phyloP scores from a whole-genome alignment of 2,329 filamentous ascomycete genomes.

The Beauveria sp. region DNA sequence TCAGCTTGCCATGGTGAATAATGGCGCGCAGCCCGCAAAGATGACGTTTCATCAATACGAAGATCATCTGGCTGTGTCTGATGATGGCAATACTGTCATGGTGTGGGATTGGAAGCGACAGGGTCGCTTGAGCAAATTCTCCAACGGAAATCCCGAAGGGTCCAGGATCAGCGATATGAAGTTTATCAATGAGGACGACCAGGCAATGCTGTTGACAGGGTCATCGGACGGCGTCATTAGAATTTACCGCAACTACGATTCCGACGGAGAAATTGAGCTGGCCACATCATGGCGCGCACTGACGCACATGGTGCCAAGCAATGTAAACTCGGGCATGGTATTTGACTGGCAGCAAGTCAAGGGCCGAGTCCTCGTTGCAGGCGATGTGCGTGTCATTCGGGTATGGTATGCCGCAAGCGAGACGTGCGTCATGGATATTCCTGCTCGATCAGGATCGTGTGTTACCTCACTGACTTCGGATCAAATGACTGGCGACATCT shows the following conservation, averaged over 20 bases:
- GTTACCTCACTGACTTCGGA: constrained; percentile 95
- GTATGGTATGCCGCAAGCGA: constrained; percentile 95
- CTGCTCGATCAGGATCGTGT: constrained; percentile 86
- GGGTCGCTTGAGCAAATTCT: constrained; percentile 72
- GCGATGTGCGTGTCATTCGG: constrained; percentile 88
- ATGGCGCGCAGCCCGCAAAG: constrained; percentile 79
- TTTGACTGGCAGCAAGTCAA: constrained; percentile 99
- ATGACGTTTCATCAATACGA: constrained; percentile 98
- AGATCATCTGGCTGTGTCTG: constrained; percentile 86
- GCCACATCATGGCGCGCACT: constrained; percentile 87
- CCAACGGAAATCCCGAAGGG: constrained; percentile 85
- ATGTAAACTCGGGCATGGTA: constrained; percentile 88
- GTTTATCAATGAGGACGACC: constrained; percentile 98
- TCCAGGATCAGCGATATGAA: constrained; percentile 91
- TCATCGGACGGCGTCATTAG: constrained; percentile 92
- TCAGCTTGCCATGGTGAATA: constrained; percentile 75
- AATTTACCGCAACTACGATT: constrained; percentile 88
- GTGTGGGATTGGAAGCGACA: constrained; percentile 91
- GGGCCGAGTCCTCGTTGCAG: constrained; percentile 87
- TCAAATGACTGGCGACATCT: constrained; percentile 94
- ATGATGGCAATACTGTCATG: constrained; percentile 82
- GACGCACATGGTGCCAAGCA: constrained; percentile 88
- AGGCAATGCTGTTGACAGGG: constrained; percentile 87
- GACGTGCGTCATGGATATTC: constrained; percentile 88
- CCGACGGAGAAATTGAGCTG: constrained; percentile 66